phyloP scores from a whole-genome alignment of 1,284 basidiomycete species.

The Trichosporon sp. region DNA sequence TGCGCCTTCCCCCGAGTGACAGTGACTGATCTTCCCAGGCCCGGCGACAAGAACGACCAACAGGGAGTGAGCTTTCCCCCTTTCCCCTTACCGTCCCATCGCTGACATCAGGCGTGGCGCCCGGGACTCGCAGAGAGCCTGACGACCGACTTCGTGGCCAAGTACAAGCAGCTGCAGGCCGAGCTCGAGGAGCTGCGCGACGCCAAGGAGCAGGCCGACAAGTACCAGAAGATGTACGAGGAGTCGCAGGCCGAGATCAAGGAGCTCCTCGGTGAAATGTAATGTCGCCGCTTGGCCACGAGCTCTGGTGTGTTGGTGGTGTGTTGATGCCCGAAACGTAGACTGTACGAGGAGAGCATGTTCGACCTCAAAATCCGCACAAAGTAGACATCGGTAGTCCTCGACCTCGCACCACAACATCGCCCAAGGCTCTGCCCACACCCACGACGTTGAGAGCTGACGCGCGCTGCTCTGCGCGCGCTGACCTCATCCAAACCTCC shows the following conservation, averaged over 20 bases:
- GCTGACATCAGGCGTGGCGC: slow-evolving; percentile 2
- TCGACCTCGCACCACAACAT: not conserved
- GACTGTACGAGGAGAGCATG: slow-evolving; percentile 14
- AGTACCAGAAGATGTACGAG: slow-evolving; percentile 15
- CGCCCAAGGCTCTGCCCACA: no score
- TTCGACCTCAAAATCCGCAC: slow-evolving; percentile 4
- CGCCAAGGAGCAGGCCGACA: not conserved
- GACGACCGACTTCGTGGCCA: slow-evolving; percentile 64
- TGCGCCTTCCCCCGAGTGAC: not conserved
- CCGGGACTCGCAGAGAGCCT: slow-evolving; percentile 41
- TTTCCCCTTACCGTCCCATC: not conserved
- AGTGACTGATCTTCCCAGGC: slow-evolving; percentile 1
- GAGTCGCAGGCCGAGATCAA: slow-evolving; percentile 19
- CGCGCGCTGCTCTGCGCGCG: not conserved
- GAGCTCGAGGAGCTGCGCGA: slow-evolving; percentile 63
- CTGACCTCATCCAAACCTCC: not conserved
- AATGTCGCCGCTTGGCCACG: not conserved
- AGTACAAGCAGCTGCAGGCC: slow-evolving; percentile 63
- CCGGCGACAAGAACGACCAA: slow-evolving; percentile 15
- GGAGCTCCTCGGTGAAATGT: slow-evolving; percentile 18
- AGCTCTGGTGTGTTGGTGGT: not conserved
- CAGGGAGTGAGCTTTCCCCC: not conserved
- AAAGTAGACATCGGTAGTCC: not conserved
- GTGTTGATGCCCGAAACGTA: not conserved
- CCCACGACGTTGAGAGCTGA: no score